Evolutionary conservation across 1,284 basidiomycete species (phyloP), one percentile per base, ranked within the genome.

Genomic region (Kalmanozyma brasiliensis): DNA sequence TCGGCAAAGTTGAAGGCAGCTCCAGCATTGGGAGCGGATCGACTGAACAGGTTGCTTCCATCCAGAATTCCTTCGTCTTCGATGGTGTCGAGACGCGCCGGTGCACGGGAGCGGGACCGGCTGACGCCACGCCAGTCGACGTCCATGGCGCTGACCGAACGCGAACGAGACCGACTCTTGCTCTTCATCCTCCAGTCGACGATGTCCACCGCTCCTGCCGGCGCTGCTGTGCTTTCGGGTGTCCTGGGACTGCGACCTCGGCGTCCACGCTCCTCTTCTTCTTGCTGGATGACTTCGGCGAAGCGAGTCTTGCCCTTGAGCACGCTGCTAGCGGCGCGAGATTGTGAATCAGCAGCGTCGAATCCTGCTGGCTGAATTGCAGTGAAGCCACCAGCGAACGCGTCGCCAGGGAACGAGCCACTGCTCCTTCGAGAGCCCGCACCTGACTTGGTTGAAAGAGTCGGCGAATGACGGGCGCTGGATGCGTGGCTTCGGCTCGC

Each of bases 91-190:
- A 78, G 46, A 4, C 73, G 61, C 32, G 52, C 58, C 1, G 92
- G 90, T 77, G 91, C 90, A 23, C 94, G 89, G 20, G 95, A 97
- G 64, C 94, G 88, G 14, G 94, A 96, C 61, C 94, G 88, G 79
- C 92, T 94, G 78, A 92, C 89, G 17, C 91, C 90, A 40, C 93
- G 88, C 93, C 94, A 97, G 81, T 98, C 95, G 89, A 98, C 95
- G 32, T 98, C 95, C 90, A 98, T 96, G 35, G 83, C 82, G 70
- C 84, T 85, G 17, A 84, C 80, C 49, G 64, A 76, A n/a, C 68
- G 74, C 86, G 85, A 81, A 17, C 55, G 86, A 81, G 73, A 83
- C 9, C 80, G 76, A 23, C 74, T 79, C 52, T 81, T 77, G 44
- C 75, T 82, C 53, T 76, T 79, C 36, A 73, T 74, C 32, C 80